Evolutionary conservation across 1,284 basidiomycete species (phyloP), one percentile per base, ranked within the genome.

Genomic region (Ganoderma resinaceum): DNA sequence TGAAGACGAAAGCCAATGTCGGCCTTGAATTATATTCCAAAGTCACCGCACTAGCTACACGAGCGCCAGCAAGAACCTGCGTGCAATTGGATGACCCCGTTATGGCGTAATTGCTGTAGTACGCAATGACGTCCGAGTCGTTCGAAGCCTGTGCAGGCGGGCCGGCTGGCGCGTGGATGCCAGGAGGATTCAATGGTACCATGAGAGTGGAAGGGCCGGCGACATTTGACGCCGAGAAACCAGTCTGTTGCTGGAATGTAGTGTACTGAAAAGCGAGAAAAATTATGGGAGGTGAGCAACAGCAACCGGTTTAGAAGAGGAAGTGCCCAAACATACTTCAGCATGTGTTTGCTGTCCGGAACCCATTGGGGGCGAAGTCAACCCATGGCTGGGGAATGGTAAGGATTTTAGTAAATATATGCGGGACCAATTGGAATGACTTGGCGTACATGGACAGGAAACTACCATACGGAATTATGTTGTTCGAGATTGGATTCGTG

Each of bases 1-100:
- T 83, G 77, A 93, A 93, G 29, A 91, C 89, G 72, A 93, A 93
- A 65, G 91, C 83, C 26, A 92, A 77, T 1, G 84, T 82, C 69
- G 85, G 88, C 66, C 82, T 82, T 4, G 89, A 89, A 63, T 85
- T 82, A 74, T 89, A 85, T 63, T 91, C 88, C 20, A 91, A 83
- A 37, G 81, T 80, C 23, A 84, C 81, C 0, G 88, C 87, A 66
- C 91, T 89, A 11, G 89, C 86, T 73, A 91, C 90, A 0, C 88
- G 91, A 0, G 87, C 84, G 0, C 91, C 91, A 1, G 89, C 89
- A 2, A 92, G 80, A 0, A 85, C 79, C 1, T 79, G 77, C 0
- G 90, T 91, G 72, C 83, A 82, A 66, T 88, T 91, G 23, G 82
- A 80, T 20, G 80, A 78, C 73, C 91, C 89, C 0, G 80, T 77